Evolutionary conservation across 2,329 filamentous ascomycete genomes (phyloP).

Genomic region (Colletotrichum sp.): DNA sequence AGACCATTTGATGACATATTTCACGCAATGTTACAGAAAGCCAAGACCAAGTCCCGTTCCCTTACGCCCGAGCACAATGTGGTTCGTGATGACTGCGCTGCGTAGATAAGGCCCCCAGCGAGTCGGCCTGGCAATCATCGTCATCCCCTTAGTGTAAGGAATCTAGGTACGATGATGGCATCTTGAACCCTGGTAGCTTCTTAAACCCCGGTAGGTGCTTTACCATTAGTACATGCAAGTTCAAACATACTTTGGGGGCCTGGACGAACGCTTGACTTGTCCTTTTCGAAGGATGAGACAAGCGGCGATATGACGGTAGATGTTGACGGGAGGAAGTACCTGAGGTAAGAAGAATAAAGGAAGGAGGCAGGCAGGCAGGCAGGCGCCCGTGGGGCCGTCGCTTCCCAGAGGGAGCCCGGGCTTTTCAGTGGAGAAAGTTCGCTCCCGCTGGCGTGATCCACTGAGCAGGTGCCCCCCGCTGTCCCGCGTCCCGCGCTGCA

Average conservation of each 20-base stretch:
- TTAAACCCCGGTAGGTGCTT: too few relatives aligned
- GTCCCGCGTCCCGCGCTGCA: not conserved
- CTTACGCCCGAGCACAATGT: not conserved
- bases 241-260: too few relatives aligned
- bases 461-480: not conserved
- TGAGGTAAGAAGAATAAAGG: not conserved
- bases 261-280: too few relatives aligned
- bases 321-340: not conserved
- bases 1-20: not conserved
- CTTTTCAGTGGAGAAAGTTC: not conserved
- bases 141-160: conserved; percentile 18
- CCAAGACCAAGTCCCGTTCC: not conserved
- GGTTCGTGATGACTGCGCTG: not conserved
- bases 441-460: not conserved
- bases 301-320: not conserved
- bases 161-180: too few relatives aligned
- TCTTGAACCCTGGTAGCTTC: too few relatives aligned
- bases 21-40: not conserved
- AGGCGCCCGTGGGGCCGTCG: not conserved
- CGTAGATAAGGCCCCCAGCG: not conserved
- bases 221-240: too few relatives aligned
- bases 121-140: conserved; percentile 25
- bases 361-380: not conserved
- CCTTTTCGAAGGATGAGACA: not conserved
- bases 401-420: not conserved